Evolutionary conservation across 345 rosid genomes (phyloP), one percentile per base, ranked within the genome.

Genomic region (Populus euphratica): DNA sequence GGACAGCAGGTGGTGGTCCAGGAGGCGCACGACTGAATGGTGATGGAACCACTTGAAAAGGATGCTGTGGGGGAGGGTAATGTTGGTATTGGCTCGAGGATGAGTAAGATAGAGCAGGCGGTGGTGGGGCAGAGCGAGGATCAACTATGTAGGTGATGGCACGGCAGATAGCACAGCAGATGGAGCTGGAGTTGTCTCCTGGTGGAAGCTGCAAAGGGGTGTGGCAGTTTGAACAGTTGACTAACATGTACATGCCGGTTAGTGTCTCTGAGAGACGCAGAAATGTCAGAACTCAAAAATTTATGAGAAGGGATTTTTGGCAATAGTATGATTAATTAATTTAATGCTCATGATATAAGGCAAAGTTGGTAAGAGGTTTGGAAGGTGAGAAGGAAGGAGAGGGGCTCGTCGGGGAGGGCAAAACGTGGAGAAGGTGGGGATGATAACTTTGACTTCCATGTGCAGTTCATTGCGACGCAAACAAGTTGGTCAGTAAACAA

Each of bases 161-260:
- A 29, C 67, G 88, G 85, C 98, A 94, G 84, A 94, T 9, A 80
- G 86, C 83, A 84, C 98, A 94, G 84, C 93, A 89, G 72, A 94
- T 93, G 29, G 90, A 87, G 59, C 70, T 66, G 56, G 93, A 88
- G 59, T 66, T 66, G 59, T 91, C 97, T 4, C 89, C 94, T 2
- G 88, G 81, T 20, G 97, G 97, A 2, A 89, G 92, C 80, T 87
- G 93, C 47, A 91, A 82, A 25, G 95, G 87, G 12, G 89, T 86
- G 65, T 50, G 91, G 87, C 98, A 93, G 72, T 81, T 80, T 0
- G 98, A 91, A 80, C 98, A 94, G 86, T 94, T 70, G 4, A 91
- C 90, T 5, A 91, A 80, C 85, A 88, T 72, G 21, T 81, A 29
- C 92, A 89, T 86, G 80, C 59, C 17, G 7, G 0, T 33, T 65